Evolutionary conservation across 2,329 filamentous ascomycete genomes (phyloP).

Genomic region (Venturia oleaginea): DNA sequence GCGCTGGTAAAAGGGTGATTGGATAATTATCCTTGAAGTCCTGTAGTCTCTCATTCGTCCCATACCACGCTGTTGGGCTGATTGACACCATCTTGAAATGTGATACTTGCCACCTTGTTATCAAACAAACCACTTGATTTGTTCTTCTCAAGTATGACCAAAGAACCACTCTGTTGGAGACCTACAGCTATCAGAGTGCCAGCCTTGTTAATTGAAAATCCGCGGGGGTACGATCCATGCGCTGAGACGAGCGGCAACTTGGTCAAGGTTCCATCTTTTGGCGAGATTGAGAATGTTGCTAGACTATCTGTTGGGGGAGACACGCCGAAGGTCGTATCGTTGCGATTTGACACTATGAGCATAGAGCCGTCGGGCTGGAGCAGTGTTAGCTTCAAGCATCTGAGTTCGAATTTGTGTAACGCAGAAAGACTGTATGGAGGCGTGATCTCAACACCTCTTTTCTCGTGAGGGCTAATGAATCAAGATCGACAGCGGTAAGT

Average conservation of each 20-base stretch:
- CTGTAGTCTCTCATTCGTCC: background rate
- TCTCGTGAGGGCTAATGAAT: background rate
- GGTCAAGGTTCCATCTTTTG: constrained; percentile 45
- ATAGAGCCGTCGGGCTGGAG: constrained; percentile 20
- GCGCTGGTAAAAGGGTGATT: too few species aligned
- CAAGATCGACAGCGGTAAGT: background rate
- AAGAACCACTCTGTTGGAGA: constrained; percentile 51
- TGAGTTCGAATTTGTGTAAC: background rate
- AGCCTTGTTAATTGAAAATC: constrained; percentile 56
- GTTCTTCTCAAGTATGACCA: constrained; percentile 55
- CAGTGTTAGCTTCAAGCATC: background rate
- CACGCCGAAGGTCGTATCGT: constrained; percentile 45
- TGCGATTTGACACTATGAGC: constrained; percentile 59
- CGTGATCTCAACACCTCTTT: background rate
- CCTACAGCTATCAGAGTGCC: constrained; percentile 58
- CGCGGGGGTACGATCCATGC: constrained; percentile 56
- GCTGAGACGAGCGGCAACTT: constrained; percentile 52
- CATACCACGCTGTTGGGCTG: background rate
- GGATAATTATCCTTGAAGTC: background rate
- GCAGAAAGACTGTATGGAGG: background rate
- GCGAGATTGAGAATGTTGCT: constrained; percentile 41
- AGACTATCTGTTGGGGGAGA: constrained; percentile 47
- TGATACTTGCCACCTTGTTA: constrained; percentile 1
- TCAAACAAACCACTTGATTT: constrained; percentile 48
- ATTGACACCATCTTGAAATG: background rate